A percentile compares a stretch with the other conserved stretches of the same genome.
Conservation (phyloP, 108 stramenopile genomes). For the Poteriospumella lacustris region DNA sequence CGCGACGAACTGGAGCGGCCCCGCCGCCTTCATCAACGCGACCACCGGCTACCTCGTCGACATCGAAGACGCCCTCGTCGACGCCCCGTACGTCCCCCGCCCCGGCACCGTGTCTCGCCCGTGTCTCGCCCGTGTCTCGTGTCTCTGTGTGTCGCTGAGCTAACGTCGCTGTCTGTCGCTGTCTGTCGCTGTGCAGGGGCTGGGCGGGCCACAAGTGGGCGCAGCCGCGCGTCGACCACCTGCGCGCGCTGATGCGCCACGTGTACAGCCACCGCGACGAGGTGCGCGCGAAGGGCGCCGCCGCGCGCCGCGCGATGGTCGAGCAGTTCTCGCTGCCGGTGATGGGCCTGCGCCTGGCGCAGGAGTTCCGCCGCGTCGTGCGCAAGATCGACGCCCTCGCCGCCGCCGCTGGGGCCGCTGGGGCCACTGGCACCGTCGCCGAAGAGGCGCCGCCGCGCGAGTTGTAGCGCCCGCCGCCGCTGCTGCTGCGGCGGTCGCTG, state of each 20-base stretch:
- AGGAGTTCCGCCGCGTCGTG: background rate
- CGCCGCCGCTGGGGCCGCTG: too few relatives aligned
- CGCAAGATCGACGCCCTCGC: too few relatives aligned
- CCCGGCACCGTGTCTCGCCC: background rate
- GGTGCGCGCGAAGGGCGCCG: background rate
- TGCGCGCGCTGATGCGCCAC: background rate
- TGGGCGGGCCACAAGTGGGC: constrained; percentile 23
- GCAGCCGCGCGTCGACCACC: background rate
- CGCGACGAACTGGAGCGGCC: constrained; percentile 46
- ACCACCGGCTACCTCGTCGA: background rate
- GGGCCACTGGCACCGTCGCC: too few relatives aligned
- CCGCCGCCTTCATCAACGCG: constrained; percentile 31
- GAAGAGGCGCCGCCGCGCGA: too few relatives aligned
- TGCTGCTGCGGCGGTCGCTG: too few relatives aligned
- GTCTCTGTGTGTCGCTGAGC: too few relatives aligned
- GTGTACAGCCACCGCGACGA: background rate
- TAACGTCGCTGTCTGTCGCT: too few relatives aligned
- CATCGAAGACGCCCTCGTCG: constrained; percentile 9
- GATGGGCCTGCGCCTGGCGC: background rate
- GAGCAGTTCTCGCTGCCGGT: background rate
- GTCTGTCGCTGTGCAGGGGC: too few relatives aligned
- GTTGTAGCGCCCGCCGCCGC: too few relatives aligned
- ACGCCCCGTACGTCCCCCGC: background rate
- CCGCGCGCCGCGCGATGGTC: background rate
- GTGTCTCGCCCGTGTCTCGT: too few relatives aligned